Conservation (phyloP, 768 basidiomycete genomes). For the Podaxis sp. region DNA sequence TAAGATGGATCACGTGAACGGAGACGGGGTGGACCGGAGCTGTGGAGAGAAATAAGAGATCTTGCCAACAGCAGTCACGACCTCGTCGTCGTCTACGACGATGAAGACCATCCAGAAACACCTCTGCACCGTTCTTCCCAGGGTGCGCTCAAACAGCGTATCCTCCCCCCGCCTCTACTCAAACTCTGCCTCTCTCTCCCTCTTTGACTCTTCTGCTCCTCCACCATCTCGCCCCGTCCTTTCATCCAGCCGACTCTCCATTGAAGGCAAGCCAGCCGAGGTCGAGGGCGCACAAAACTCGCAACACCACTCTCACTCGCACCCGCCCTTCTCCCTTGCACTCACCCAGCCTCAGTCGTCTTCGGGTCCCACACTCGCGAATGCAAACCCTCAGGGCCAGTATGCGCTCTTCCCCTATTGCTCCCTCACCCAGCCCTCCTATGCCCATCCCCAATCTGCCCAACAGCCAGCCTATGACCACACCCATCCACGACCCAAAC, state of each 20-base stretch:
- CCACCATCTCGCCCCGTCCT: constrained; percentile 21
- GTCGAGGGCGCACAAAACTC: constrained; percentile 18
- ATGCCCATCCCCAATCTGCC: constrained; percentile 28
- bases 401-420: constrained; percentile 36
- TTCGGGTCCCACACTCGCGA: constrained; percentile 1
- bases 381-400: constrained; percentile 12
- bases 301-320: constrained; percentile 15
- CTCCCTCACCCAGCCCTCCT: constrained; percentile 28
- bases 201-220: constrained; percentile 25
- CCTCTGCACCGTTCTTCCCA: constrained; percentile 43
- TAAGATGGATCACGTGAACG: neutral
- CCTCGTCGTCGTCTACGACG: constrained; percentile 15
- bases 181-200: constrained; percentile 27
- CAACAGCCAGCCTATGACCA: constrained; percentile 26
- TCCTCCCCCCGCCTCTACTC: constrained; percentile 43
- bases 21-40: neutral
- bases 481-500: constrained; percentile 25
- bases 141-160: constrained; percentile 45
- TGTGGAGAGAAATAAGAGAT: neutral
- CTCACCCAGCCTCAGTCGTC: constrained; percentile 19
- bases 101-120: constrained; percentile 55
- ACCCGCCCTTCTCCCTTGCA: constrained; percentile 19
- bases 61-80: neutral
- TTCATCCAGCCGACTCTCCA: constrained; percentile 18
- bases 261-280: constrained; percentile 20